Base-by-base conservation (phyloP, 2,329 filamentous ascomycete species). In the Sarocladiaceae sp. region DNA sequence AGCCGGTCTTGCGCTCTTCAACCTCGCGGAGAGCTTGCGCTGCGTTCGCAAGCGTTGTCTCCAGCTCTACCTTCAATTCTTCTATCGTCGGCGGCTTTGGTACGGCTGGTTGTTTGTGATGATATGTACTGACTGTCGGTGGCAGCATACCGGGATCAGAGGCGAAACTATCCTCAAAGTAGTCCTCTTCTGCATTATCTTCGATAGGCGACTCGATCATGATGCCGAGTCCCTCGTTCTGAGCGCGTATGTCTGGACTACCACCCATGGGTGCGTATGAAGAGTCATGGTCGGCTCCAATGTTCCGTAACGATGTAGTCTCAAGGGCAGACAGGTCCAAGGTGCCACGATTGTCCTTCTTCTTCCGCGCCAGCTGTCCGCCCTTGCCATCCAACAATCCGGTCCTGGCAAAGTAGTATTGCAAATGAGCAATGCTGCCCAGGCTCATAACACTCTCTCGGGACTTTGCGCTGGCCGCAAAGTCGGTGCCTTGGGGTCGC, bases 401-500 rank as follows among this genome's bases (percentile, higher is more conserved):
- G 1, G 94, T 99, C 54, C 94, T 80, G 31, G 94, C 93, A 73
- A 99, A 99, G 71, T 97, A 99, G 72, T 97, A 96, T 70, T 99
- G 94, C 64, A 99, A 76, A 72, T 99, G 94, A 52, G 92, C 90
- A 62, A 99, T 99, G 69, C 92, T 97, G 52, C 94, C 94, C 56
- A 99, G 73, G 64, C 90, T 96, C 82, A 97, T 87, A 58, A 99
- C 94, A 65, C 92, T 97, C 68, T 99, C 93, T 57, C 94, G 81
- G 49, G 90, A 90, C 64, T 84, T 85, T 44, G 94, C 94, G 53
- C 92, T 97, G 54, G 88, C 87, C 23, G 94, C 90, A 67, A 97
- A 99, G 62, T 91, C 82, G 50, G 89, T 95, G 51, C 86, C 89
- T 66, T 91, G 87, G 1, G 92, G 91, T 48, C 92, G 82, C 72